Evolutionary conservation across 1,284 basidiomycete species (phyloP).

Genomic region (Puccinia hordei): DNA sequence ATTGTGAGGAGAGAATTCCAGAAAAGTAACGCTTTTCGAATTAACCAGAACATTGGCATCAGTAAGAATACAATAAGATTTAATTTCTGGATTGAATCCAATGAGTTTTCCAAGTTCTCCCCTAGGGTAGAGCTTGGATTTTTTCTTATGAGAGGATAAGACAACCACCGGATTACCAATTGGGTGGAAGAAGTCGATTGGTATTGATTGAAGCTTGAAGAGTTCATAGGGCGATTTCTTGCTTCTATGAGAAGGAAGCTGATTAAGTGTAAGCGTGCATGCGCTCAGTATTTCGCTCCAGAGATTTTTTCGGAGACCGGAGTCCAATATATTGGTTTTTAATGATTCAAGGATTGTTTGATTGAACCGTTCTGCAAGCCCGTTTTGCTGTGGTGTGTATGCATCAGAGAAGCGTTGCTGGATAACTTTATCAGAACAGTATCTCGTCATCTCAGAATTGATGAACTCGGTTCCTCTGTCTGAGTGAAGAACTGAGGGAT

Average conservation of each 20-base stretch:
- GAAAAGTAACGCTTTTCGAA: neutral
- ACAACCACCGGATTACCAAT: neutral
- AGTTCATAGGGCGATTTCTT: neutral
- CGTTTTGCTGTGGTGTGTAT: neutral
- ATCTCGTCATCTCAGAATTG: neutral
- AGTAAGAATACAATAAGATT: no score
- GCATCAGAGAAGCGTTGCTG: neutral
- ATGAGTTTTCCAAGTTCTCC: no score
- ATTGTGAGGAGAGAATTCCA: no score
- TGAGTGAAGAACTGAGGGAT: neutral
- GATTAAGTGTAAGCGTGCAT: neutral
- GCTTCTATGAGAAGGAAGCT: neutral
- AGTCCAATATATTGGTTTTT: neutral
- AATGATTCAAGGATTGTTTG: neutral
- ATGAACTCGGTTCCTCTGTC: neutral
- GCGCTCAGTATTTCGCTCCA: neutral
- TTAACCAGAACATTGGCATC: no score
- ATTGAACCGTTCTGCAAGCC: neutral
- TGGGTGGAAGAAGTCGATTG: neutral
- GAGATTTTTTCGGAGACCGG: neutral
- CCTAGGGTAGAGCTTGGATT: neutral
- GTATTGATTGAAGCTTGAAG: neutral
- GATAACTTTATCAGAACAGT: neutral
- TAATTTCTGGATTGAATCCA: no score
- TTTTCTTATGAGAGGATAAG: conserved; percentile 2